These are phyloP conservation scores for Penicillium sp. DNA, from an alignment of 2,329 filamentous ascomycete genomes.

Conservation along the genomic window DNA sequence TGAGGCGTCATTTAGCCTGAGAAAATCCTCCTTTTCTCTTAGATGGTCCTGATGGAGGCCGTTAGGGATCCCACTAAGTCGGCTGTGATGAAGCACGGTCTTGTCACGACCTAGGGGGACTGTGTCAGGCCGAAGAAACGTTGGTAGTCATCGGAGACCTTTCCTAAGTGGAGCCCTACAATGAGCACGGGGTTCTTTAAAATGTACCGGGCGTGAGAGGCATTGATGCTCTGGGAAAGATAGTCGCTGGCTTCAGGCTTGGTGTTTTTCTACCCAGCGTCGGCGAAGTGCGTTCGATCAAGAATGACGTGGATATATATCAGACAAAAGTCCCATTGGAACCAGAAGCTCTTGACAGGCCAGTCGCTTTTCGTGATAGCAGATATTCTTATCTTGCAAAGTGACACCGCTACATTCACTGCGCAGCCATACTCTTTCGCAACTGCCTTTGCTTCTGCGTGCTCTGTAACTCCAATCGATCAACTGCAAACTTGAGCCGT, in stretches of 20 bases:
- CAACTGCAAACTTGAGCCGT: constrained; percentile 80
- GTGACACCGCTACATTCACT: constrained; percentile 24
- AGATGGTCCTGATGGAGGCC: not conserved
- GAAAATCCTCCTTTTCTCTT: not conserved
- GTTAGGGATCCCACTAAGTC: not conserved
- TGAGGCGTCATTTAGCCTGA: not conserved
- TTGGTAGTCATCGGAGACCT: too few relatives aligned
- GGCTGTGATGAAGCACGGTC: not conserved
- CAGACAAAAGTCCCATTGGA: too few relatives aligned
- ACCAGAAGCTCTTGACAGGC: not conserved
- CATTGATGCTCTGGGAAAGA: not conserved
- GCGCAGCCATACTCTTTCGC: constrained; percentile 69
- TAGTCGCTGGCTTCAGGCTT: not conserved
- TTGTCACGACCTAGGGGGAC: not conserved
- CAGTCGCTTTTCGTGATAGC: not conserved
- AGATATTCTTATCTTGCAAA: constrained; percentile 3
- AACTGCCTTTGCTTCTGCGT: constrained; percentile 71
- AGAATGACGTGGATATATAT: not conserved
- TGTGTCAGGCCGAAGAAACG: not conserved
- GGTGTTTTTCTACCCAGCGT: not conserved
- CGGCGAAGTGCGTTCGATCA: not conserved
- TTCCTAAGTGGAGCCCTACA: too few relatives aligned
- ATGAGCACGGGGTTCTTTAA: not conserved
- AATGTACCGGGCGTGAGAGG: not conserved
- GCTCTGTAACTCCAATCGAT: constrained; percentile 82